phyloP scores from a whole-genome alignment of 2,329 filamentous ascomycete species.

The Pleomassaria siparia region DNA sequence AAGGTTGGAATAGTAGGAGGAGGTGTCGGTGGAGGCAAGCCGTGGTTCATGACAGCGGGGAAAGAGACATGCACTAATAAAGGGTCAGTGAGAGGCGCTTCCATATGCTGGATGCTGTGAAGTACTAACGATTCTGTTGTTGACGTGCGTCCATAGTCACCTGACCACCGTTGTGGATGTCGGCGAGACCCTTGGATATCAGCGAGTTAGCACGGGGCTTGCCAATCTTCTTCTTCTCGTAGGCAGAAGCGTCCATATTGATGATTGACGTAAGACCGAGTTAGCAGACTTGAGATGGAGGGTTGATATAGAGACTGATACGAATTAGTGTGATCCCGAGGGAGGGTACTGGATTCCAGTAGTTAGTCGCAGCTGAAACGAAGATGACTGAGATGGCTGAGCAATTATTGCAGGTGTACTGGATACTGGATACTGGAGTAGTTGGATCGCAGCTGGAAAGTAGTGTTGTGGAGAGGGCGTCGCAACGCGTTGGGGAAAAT shows the following conservation, averaged over 20 bases:
- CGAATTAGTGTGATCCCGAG: too few relatives aligned
- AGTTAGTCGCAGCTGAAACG: too few relatives aligned
- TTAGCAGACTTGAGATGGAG: not conserved
- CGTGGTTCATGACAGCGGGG: not conserved
- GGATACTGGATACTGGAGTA: not conserved
- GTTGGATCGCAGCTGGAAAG: not conserved
- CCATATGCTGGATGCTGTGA: not conserved
- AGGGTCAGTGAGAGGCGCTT: not conserved
- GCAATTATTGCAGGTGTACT: not conserved
- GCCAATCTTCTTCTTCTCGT: not conserved
- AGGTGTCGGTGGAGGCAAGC: not conserved
- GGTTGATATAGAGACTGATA: too few relatives aligned
- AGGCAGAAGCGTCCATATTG: not conserved
- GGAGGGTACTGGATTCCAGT: too few relatives aligned
- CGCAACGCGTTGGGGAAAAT: not conserved
- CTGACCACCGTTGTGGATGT: not conserved
- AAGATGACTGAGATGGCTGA: not conserved
- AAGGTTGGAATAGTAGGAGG: not conserved
- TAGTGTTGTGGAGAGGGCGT: not conserved
- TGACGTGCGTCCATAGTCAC: not conserved
- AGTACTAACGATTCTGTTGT: not conserved
- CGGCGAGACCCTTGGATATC: not conserved
- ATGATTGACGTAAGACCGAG: not conserved
- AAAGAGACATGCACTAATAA: not conserved
- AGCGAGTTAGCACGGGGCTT: not conserved